Evolutionary conservation across 1,284 basidiomycete genomes (phyloP), one percentile per base, ranked within the genome.

Genomic region (Leccinum griseonigrum): DNA sequence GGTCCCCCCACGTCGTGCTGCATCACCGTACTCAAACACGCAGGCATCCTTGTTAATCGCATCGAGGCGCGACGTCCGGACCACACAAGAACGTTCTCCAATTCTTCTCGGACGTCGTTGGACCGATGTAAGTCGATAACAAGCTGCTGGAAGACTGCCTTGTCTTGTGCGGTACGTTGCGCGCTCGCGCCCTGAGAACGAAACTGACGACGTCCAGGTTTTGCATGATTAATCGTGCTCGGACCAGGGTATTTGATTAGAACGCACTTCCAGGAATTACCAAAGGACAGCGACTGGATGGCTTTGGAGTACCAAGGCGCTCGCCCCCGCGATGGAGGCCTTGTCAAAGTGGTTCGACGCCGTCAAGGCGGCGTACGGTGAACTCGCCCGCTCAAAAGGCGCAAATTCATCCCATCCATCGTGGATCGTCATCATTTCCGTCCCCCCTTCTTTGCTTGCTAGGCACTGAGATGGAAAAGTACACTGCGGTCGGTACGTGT

Each of bases 131-230:
- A 66, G 43, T 81, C 64, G 84, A 84, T 66, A 80, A 78, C 66
- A 69, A 83, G 66, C 66, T 85, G 13, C 53, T 84, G 26, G 80
- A 83, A 65, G 84, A 85, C 62, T 83, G 78, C 58, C 84, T 80
- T 59, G 82, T 83, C 7, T 74, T 76, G 4, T 73, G 78, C 26
- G 81, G 81, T 83, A 48, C 11, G 74, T 57, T 48, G 28, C 32
- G 18, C 18, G 10, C 10, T 54, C 22, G 7, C 9, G 8, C 11
- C 9, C 34, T 1, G 11, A 7, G 13, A 9, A 32, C 6, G 13
- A 54, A 7, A 22, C 50, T 28, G 46, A 48, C 46, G 11, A 7
- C 18, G 46, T 22, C n/a, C 10, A 7, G 14, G 32, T 6, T 14
- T 16, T 9, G 50, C 13, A 73, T 68, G 69, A 3, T 71, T 70